Evolutionary conservation across 2,329 filamentous ascomycete species (phyloP).

Genomic region (Apiospora pterosperma): DNA sequence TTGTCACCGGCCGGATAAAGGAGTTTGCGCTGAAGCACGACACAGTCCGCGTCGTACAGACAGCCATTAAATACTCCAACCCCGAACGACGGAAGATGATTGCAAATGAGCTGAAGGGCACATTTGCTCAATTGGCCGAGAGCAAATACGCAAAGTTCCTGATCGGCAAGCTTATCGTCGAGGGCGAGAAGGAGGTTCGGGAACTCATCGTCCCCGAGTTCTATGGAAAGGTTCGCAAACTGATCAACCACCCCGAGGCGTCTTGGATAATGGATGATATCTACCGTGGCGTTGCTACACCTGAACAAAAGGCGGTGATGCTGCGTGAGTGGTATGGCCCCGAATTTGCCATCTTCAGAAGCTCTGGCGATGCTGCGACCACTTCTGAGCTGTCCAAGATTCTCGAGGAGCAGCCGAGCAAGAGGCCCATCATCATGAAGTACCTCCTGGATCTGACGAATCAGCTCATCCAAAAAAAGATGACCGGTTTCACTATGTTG

Average conservation of each 20-base stretch:
- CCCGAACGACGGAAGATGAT: slow-evolving; percentile 82
- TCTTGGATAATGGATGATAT: slow-evolving; percentile 98
- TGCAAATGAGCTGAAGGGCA: slow-evolving; percentile 79
- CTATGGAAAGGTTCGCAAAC: slow-evolving; percentile 84
- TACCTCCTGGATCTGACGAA: slow-evolving; percentile 86
- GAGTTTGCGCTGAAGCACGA: slow-evolving; percentile 99
- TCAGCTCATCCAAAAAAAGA: slow-evolving; percentile 89
- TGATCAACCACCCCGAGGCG: slow-evolving; percentile 95
- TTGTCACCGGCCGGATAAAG: slow-evolving; percentile 86
- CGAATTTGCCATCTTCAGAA: slow-evolving; percentile 81
- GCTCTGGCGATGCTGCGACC: slow-evolving; percentile 46
- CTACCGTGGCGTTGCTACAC: slow-evolving; percentile 83
- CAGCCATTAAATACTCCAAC: slow-evolving; percentile 92
- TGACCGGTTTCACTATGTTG: slow-evolving; percentile 94
- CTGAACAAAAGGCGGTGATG: slow-evolving; percentile 79
- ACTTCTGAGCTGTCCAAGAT: slow-evolving; percentile 71
- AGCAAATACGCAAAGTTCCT: slow-evolving; percentile 97
- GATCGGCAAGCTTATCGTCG: slow-evolving; percentile 92
- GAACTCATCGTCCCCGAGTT: slow-evolving; percentile 92
- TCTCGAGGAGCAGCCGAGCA: slow-evolving; percentile 74
- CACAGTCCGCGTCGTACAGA: slow-evolving; percentile 93
- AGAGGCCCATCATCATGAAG: slow-evolving; percentile 82
- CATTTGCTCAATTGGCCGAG: slow-evolving; percentile 81
- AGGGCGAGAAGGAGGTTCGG: slow-evolving; percentile 81
- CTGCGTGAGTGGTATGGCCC: slow-evolving; percentile 95